These are phyloP conservation scores for Russula emetica DNA, from an alignment of 768 basidiomycete species.

Conservation along the genomic window DNA sequence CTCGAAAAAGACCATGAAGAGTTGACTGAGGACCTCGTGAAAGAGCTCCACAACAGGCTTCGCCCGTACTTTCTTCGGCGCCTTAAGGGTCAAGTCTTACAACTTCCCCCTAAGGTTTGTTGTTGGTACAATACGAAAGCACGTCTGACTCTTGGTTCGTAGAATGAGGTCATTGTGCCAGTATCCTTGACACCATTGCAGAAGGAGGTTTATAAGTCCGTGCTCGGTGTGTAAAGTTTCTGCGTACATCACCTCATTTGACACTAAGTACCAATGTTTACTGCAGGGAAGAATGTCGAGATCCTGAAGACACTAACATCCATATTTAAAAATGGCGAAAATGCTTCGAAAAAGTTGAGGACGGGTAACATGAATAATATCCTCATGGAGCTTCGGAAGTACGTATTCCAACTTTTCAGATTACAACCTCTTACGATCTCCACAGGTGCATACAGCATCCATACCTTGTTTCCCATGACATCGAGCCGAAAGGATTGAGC, in stretches of 20 bases:
- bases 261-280: slow-evolving; percentile 24
- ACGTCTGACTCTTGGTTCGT: slow-evolving; percentile 2
- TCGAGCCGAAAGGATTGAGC: slow-evolving; percentile 66
- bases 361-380: slow-evolving; percentile 66
- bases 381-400: slow-evolving; percentile 87
- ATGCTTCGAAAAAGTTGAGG: slow-evolving; percentile 38
- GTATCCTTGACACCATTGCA: slow-evolving; percentile 84
- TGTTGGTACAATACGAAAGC: neutral
- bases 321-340: slow-evolving; percentile 34
- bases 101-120: slow-evolving; percentile 83
- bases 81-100: slow-evolving; percentile 87
- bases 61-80: slow-evolving; percentile 91
- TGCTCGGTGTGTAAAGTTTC: slow-evolving; percentile 53
- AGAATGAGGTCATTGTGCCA: slow-evolving; percentile 92
- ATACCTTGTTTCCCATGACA: slow-evolving; percentile 73
- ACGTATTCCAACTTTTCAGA: slow-evolving; percentile 31
- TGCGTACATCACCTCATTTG: slow-evolving; percentile 10
- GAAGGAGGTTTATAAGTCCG: slow-evolving; percentile 81
- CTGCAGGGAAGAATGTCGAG: slow-evolving; percentile 64
- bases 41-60: slow-evolving; percentile 70
- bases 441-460: slow-evolving; percentile 86
- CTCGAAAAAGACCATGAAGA: slow-evolving; percentile 72
- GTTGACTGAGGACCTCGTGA: slow-evolving; percentile 74
- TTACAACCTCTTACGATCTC: neutral
- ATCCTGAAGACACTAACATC: slow-evolving; percentile 58